Evolutionary conservation across 2,329 filamentous ascomycete species (phyloP).

Genomic region (Colletotrichum caudatum): DNA sequence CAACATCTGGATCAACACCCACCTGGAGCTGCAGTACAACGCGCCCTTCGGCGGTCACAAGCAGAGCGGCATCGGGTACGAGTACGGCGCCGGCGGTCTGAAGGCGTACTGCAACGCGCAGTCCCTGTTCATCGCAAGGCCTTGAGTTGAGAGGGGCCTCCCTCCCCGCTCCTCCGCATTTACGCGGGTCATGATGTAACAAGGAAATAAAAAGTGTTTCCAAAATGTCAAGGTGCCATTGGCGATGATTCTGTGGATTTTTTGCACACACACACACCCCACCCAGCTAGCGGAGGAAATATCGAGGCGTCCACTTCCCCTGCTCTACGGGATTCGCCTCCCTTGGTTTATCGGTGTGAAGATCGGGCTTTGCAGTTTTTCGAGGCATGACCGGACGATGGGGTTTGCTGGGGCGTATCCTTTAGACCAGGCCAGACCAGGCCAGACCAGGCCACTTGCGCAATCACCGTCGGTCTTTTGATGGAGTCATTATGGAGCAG

Average conservation of each 20-base stretch:
- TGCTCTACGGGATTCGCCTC: not conserved
- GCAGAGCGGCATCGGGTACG: slow-evolving; percentile 57
- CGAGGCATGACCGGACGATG: slow-evolving; percentile 7
- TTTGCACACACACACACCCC: slow-evolving; percentile 12
- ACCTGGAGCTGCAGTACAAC: slow-evolving; percentile 58
- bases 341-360: slow-evolving; percentile 1
- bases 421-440: slow-evolving; percentile 16
- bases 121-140: slow-evolving; percentile 36
- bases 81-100: slow-evolving; percentile 56
- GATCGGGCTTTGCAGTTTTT: slow-evolving; percentile 4
- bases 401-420: not conserved
- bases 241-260: not conserved
- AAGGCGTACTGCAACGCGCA: slow-evolving; percentile 50
- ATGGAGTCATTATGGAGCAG: slow-evolving; percentile 27
- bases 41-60: slow-evolving; percentile 59
- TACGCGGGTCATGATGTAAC: slow-evolving; percentile 15
- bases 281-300: slow-evolving; percentile 5
- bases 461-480: slow-evolving; percentile 19
- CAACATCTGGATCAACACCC: slow-evolving; percentile 72
- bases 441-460: too few species aligned
- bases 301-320: not conserved
- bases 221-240: not conserved
- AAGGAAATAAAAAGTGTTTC: slow-evolving; percentile 13
- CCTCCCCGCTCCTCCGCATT: not conserved
- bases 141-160: slow-evolving; percentile 10